These are phyloP conservation scores for Thelonectria rubi DNA, from an alignment of 2,329 filamentous ascomycete species.

Conservation along the genomic window DNA sequence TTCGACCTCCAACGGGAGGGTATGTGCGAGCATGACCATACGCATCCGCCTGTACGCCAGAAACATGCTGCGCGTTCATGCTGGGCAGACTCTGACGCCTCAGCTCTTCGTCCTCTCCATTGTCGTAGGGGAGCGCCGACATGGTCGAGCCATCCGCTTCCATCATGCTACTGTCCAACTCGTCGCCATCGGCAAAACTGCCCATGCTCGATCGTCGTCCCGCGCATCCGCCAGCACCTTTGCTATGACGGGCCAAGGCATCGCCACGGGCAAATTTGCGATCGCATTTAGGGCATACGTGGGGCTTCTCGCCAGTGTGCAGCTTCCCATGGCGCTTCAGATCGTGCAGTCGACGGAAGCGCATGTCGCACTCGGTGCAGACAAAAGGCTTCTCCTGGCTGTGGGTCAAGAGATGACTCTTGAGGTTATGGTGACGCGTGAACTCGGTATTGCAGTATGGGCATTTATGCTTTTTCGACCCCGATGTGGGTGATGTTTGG, in stretches of 20 bases:
- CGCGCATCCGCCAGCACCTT: slow-evolving; percentile 94
- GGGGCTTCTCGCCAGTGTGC: slow-evolving; percentile 94
- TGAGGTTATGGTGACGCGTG: slow-evolving; percentile 95
- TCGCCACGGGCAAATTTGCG: slow-evolving; percentile 95
- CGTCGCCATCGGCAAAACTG: slow-evolving; percentile 82
- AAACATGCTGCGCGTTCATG: slow-evolving; percentile 76
- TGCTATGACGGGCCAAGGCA: slow-evolving; percentile 92
- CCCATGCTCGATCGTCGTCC: slow-evolving; percentile 88
- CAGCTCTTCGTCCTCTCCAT: slow-evolving; percentile 68
- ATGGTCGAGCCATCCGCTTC: slow-evolving; percentile 66
- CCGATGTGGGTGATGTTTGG: slow-evolving; percentile 64
- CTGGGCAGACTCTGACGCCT: slow-evolving; percentile 76
- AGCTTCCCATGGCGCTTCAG: slow-evolving; percentile 96
- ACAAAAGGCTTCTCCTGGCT: slow-evolving; percentile 98
- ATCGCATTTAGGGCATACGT: slow-evolving; percentile 94
- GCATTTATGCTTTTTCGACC: slow-evolving; percentile 90
- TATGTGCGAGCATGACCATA: slow-evolving; percentile 80
- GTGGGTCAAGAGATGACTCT: slow-evolving; percentile 95
- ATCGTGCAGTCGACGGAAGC: slow-evolving; percentile 92
- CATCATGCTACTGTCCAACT: slow-evolving; percentile 63
- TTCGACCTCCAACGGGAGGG: slow-evolving; percentile 70
- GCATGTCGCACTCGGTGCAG: slow-evolving; percentile 90
- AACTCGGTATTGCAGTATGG: slow-evolving; percentile 97
- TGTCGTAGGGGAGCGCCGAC: slow-evolving; percentile 65
- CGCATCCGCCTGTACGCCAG: slow-evolving; percentile 56